These are phyloP conservation scores for Colletotrichum agaves DNA, from an alignment of 2,329 filamentous ascomycete species.

Conservation along the genomic window DNA sequence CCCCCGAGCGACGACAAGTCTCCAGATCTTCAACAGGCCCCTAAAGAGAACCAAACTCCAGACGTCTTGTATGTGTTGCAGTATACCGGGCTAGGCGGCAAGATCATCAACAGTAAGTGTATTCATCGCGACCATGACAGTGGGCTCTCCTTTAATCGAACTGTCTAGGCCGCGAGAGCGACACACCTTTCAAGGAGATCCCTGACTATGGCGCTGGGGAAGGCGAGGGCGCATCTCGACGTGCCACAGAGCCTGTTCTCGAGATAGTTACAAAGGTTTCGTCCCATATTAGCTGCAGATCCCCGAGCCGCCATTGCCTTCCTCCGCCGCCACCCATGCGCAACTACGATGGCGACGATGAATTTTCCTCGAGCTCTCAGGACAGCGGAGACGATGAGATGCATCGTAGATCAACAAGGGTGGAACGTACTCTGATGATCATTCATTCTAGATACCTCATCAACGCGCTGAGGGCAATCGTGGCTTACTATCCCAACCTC, in stretches of 20 bases:
- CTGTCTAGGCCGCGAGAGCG: conserved; percentile 50
- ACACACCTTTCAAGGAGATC: conserved; percentile 50
- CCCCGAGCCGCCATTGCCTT: conserved; percentile 8
- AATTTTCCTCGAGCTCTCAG: conserved; percentile 35
- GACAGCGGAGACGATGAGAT: conserved; percentile 43
- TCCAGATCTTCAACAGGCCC: conserved; percentile 13
- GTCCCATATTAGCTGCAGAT: conserved; percentile 17
- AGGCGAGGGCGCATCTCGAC: conserved; percentile 39
- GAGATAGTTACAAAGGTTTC: conserved; percentile 56
- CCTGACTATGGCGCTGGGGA: conserved; percentile 42
- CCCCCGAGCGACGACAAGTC: conserved; percentile 25
- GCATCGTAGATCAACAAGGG: conserved; percentile 42
- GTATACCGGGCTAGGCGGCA: conserved; percentile 49
- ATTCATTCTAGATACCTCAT: conserved; percentile 58
- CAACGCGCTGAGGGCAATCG: conserved; percentile 58
- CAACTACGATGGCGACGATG: conserved; percentile 31
- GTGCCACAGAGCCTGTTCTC: conserved; percentile 49
- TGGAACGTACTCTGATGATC: conserved; percentile 52
- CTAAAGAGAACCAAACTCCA: conserved; percentile 45
- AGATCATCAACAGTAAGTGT: conserved; percentile 49
- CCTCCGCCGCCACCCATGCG: conserved; percentile 25
- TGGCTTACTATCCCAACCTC: conserved; percentile 59
- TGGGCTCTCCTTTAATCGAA: conserved; percentile 31
- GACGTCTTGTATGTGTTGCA: conserved; percentile 56
- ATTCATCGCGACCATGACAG: not conserved